These are phyloP conservation scores for Saraca asoca DNA, from an alignment of 331 rosid genomes.

Conservation along the genomic window DNA sequence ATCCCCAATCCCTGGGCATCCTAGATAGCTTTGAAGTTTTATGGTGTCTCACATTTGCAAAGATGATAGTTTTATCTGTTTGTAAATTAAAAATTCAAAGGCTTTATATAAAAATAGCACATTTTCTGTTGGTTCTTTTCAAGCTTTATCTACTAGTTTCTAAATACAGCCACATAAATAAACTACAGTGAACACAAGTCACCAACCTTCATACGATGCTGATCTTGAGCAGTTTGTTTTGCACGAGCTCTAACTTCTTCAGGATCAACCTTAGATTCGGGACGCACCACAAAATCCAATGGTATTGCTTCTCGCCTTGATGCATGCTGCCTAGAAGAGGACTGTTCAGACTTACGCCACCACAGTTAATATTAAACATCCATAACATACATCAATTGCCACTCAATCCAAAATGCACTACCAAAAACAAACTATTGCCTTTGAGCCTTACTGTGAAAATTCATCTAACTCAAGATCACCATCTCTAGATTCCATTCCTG, in stretches of 20 bases:
- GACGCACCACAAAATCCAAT: conserved; percentile 88
- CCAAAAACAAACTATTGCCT: conserved; percentile 19
- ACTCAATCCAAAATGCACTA: conserved; percentile 11
- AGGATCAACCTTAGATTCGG: conserved; percentile 90
- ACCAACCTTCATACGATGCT: conserved; percentile 85
- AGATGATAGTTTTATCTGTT: too few species aligned
- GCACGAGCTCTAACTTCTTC: conserved; percentile 94
- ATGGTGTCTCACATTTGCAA: too few species aligned
- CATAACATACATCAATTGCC: conserved; percentile 19
- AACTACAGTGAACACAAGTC: neutral
- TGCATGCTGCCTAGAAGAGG: conserved; percentile 80
- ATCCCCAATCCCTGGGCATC: too few species aligned
- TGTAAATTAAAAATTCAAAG: too few species aligned
- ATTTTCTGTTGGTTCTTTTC: neutral
- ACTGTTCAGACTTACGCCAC: conserved; percentile 82
- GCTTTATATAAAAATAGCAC: too few species aligned
- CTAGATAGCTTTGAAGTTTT: too few species aligned
- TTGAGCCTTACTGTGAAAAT: conserved; percentile 69
- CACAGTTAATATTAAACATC: conserved; percentile 23
- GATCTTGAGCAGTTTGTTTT: conserved; percentile 79
- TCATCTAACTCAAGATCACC: conserved; percentile 85
- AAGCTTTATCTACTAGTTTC: neutral
- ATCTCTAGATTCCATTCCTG: conserved; percentile 88
- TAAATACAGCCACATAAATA: neutral
- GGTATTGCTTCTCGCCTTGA: conserved; percentile 96